These are phyloP conservation scores for Avicennia marina DNA, from an alignment of 257 asterid species.

Conservation along the genomic window DNA sequence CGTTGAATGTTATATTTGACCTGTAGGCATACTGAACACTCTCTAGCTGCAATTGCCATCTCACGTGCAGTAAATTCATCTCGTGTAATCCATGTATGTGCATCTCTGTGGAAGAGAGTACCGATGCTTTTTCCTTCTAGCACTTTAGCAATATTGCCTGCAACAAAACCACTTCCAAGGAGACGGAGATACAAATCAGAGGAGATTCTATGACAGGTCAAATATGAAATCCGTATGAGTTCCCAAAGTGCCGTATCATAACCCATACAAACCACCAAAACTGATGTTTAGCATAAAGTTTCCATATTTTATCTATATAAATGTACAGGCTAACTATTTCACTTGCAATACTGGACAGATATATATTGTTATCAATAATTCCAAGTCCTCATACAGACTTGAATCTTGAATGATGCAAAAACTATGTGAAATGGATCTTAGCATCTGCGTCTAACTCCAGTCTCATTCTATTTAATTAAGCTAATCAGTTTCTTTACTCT, in stretches of 20 bases:
- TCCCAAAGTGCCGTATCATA: background rate
- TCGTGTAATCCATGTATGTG: constrained; percentile 46
- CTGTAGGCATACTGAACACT: constrained; percentile 65
- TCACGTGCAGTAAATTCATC: constrained; percentile 48
- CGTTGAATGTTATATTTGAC: constrained; percentile 22
- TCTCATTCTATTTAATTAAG: background rate
- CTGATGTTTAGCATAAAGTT: background rate
- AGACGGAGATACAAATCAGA: constrained; percentile 16
- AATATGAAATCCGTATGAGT: background rate
- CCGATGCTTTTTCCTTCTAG: constrained; percentile 63
- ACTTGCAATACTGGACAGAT: too few species aligned
- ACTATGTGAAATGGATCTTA: background rate
- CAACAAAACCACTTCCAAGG: constrained; percentile 56
- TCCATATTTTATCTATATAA: background rate
- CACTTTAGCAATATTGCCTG: constrained; percentile 54
- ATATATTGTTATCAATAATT: background rate
- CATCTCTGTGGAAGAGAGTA: constrained; percentile 73
- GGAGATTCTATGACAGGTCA: background rate
- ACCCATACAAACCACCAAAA: background rate
- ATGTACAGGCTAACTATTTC: too few species aligned
- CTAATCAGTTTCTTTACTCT: background rate
- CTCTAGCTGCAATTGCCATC: constrained; percentile 83
- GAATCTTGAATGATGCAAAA: background rate
- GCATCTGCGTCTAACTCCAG: background rate
- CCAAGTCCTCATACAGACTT: background rate